A percentile compares a stretch with the other conserved stretches of the same genome.
These are phyloP conservation scores for Leccinum angustisporum DNA, from an alignment of 1,284 basidiomycete genomes.

Conservation along the genomic window DNA sequence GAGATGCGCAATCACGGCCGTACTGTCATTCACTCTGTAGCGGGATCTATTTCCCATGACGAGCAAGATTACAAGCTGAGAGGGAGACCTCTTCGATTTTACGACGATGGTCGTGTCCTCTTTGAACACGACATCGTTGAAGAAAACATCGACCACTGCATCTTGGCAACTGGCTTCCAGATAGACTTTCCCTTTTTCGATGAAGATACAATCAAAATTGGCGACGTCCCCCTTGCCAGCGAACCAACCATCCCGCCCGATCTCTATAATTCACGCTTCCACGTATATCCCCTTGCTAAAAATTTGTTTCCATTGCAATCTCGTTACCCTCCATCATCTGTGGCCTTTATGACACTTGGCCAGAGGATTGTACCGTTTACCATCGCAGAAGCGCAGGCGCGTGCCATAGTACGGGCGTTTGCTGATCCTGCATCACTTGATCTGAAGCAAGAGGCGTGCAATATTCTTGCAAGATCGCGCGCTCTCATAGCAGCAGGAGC, in stretches of 20 bases:
- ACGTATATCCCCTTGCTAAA: constrained; percentile 62
- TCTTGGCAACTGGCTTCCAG: constrained; percentile 76
- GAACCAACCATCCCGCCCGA: constrained; percentile 49
- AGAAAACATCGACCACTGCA: constrained; percentile 54
- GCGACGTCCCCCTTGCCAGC: constrained; percentile 35
- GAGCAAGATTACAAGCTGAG: constrained; percentile 44
- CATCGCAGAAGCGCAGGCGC: constrained; percentile 66
- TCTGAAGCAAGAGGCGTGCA: constrained; percentile 44
- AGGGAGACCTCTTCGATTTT: constrained; percentile 45
- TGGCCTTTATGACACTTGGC: constrained; percentile 67
- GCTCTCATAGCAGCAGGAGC: constrained; percentile 36
- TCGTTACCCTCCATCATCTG: constrained; percentile 47
- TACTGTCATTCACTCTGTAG: constrained; percentile 58
- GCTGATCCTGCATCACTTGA: constrained; percentile 50
- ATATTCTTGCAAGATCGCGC: constrained; percentile 49
- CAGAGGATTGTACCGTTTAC: constrained; percentile 61
- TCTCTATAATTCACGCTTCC: constrained; percentile 61
- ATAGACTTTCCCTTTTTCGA: constrained; percentile 61
- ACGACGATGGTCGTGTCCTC: constrained; percentile 45
- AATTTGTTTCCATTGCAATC: constrained; percentile 52
- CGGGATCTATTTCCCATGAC: constrained; percentile 33
- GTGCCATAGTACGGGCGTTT: constrained; percentile 54
- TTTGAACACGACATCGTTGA: constrained; percentile 63
- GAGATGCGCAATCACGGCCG: constrained; percentile 50
- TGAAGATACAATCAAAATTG: constrained; percentile 31